Base-by-base conservation (phyloP, 305 asterid genomes). In the Nicotiana rustica region DNA sequence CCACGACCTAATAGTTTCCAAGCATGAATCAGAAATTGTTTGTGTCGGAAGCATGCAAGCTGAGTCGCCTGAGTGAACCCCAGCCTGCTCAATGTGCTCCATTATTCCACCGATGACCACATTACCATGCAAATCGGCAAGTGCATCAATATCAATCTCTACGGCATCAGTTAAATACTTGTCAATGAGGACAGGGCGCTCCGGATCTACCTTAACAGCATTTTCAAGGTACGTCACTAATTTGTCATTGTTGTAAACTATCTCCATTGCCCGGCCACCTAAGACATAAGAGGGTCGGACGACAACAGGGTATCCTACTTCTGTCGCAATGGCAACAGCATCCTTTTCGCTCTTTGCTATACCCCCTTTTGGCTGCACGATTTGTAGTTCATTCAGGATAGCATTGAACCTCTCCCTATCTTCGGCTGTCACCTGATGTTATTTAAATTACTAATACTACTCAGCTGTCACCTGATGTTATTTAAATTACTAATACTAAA, bases 221-320 rank as follows among this genome's bases (percentile, higher is more conserved):
- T 89, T 93, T 83, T 93, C 92, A 2, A 93, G 93, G 83, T 95
- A 92, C n/a, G 91, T 86, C 25, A 89, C 89, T 9, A 95, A 93
- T 82, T 92, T 95, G 17, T 94, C 97, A 17, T 94, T 96, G 29
- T 91, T 95, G 77, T 95, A 92, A 81, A 95, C 98, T 81, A 95
- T 95, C 89, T 94, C 97, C 99, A 95, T 95, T 10, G 96, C 97
- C 56, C 97, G 92, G n/a, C 99, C 99, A 33, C 99, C 98, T 77
- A 94, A 83, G 55, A 94, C 98, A 71, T 92, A 95, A 3, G 99
- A 95, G 29, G 99, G 98, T 25, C 97, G 91, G 78, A 95, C 98
- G 2, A 94, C 99, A 80, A 92, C 95, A 1, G 97, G 97, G 87
- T 94, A 95, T 29, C 97, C 98, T 2, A 94, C 91, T 8, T 94